phyloP scores from a whole-genome alignment of 148 eudicot species.

The Amaranthus palmeri region DNA sequence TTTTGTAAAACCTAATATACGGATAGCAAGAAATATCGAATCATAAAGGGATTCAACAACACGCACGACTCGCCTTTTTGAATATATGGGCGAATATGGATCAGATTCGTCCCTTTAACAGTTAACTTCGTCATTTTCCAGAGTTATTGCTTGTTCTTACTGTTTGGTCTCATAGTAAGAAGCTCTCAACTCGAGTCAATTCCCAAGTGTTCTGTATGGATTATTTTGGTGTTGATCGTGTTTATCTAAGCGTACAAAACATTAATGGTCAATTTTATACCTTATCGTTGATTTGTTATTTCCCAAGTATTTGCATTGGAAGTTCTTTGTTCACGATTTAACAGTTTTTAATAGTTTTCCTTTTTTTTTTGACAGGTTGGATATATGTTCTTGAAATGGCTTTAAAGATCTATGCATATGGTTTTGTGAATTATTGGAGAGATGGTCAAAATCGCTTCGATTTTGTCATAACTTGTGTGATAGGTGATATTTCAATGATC shows the following conservation, averaged over 20 bases:
- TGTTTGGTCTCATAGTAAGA: not conserved
- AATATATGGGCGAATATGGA: no score
- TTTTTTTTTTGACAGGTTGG: slow-evolving; percentile 59
- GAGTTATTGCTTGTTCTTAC: not conserved
- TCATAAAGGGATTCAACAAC: no score
- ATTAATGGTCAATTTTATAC: not conserved
- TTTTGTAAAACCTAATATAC: no score
- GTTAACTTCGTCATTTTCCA: not conserved
- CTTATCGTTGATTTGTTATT: not conserved
- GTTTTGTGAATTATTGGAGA: slow-evolving; percentile 93
- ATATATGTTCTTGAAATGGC: slow-evolving; percentile 87
- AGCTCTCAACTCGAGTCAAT: not conserved
- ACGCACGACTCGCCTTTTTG: no score
- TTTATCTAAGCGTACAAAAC: not conserved
- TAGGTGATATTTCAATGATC: slow-evolving; percentile 45
- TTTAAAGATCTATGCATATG: slow-evolving; percentile 72
- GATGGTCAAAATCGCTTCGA: slow-evolving; percentile 95
- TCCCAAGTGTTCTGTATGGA: not conserved
- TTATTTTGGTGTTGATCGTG: not conserved
- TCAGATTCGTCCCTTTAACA: no score
- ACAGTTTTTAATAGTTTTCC: not conserved
- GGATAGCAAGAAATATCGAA: no score
- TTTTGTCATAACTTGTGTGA: slow-evolving; percentile 83
- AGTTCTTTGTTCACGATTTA: not conserved
- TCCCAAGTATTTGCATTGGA: not conserved